Percentiles rank a stretch among this genome's conserved stretches.
phyloP scores from a whole-genome alignment of 169 alveolate genomes.

The Nephromyces sp. region DNA sequence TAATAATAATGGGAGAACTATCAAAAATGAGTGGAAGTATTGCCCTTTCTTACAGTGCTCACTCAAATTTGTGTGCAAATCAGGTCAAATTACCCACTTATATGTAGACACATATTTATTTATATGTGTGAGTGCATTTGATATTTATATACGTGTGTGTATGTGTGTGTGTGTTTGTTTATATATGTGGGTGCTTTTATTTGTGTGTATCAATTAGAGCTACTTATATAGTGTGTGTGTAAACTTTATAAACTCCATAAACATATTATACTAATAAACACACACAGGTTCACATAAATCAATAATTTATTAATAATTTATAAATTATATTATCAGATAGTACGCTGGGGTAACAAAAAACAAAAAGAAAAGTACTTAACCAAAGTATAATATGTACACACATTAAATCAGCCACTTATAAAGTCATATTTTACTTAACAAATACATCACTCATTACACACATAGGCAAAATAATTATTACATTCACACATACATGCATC shows the following conservation, averaged over 20 bases:
- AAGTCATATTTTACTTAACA: too few relatives aligned
- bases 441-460: too few relatives aligned
- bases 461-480: too few relatives aligned
- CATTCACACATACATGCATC: too few relatives aligned
- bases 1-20: constrained; percentile 58
- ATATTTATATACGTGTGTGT: not conserved
- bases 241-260: too few relatives aligned
- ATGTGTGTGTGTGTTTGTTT: constrained; percentile 3
- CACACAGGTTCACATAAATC: too few relatives aligned
- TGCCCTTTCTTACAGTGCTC: constrained; percentile 67
- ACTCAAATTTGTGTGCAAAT: constrained; percentile 60
- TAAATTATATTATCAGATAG: too few relatives aligned
- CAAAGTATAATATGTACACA: constrained; percentile 15
- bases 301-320: too few relatives aligned
- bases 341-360: constrained; percentile 52
- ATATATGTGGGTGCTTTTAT: not conserved
- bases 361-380: constrained; percentile 62
- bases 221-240: too few relatives aligned
- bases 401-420: too few relatives aligned
- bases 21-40: constrained; percentile 62
- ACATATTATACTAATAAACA: too few relatives aligned
- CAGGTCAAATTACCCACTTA: constrained; percentile 11
- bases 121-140: not conserved
- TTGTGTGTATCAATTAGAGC: too few relatives aligned
- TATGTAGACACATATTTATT: not conserved